Base-by-base conservation (phyloP, 2,329 filamentous ascomycete species). In the Talaromyces atroroseus region DNA sequence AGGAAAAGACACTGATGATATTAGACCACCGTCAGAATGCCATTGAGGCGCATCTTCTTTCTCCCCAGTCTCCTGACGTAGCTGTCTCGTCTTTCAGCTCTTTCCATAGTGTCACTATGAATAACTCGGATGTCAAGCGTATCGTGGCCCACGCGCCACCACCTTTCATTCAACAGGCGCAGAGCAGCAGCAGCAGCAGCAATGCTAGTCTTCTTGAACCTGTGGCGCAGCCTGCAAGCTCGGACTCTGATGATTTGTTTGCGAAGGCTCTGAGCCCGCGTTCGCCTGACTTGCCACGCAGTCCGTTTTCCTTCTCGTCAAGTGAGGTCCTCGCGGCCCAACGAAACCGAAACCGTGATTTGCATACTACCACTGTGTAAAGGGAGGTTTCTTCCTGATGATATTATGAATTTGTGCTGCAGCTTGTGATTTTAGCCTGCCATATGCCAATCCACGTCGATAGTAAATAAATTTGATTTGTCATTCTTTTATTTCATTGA, bases 261-360 rank as follows among this genome's bases (percentile, higher is more conserved):
- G 91, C 90, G 0, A 80, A 95, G 52, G 90, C 90, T 1, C 84
- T 96, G 74, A 92, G 89, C 65, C 91, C 91, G 1, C 80, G 91
- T 51, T 92, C 89, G 65, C 91, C 91, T 0, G 90, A 95, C 63
- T 90, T 94, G 78, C 84, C 85, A 53, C 89, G 85, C 64, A 92
- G 89, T 66, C 91, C 90, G 0, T 96, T 96, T 67, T 82, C 81
- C 3, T 82, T 86, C 68, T 71, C 74, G 29, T 69, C 69, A n/a
- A 64, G 68, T 45, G 75, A 78, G 59, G 74, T 67, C 42, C 63
- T 61, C 60, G 65, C 54, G 56, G 32, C 36, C 5, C 26, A 29
- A 29, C 26, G 26, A 38, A 51, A 51, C 40, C 26, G 26, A 38
- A 51, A 51, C 40, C 11, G n/a, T 18, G 23, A 21, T 23, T 10